phyloP scores from a whole-genome alignment of 257 asterid genomes.

The Solanum rostratum region DNA sequence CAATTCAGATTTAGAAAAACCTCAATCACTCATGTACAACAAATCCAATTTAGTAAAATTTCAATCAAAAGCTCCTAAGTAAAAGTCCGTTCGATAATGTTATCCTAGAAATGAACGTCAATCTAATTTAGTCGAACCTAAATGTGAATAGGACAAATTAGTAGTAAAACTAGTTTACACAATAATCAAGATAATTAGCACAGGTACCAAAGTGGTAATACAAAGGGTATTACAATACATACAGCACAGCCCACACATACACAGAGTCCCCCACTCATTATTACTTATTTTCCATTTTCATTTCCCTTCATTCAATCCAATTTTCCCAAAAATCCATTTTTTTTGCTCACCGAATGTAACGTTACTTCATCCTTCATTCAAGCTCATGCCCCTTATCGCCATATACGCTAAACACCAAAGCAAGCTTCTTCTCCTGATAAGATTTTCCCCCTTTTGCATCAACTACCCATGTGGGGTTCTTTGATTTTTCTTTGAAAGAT shows the following conservation, averaged over 20 bases:
- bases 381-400: not conserved
- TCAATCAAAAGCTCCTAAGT: not conserved
- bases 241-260: not conserved
- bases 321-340: not conserved
- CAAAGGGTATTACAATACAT: not conserved
- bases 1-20: not conserved
- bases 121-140: rapidly evolving
- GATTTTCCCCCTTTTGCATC: not conserved
- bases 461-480: not conserved
- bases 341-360: not conserved
- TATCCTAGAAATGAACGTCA: not conserved
- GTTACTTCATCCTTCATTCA: not conserved
- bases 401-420: not conserved
- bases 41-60: not conserved
- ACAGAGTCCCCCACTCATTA: not conserved
- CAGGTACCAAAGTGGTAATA: not conserved
- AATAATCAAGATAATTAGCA: not conserved
- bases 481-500: not conserved
- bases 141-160: not conserved
- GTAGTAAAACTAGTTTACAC: not conserved
- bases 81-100: not conserved
- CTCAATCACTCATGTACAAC: too few relatives aligned
- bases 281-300: not conserved
- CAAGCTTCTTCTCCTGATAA: not conserved
- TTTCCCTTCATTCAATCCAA: not conserved